Evolutionary conservation across 1,139 yeast species (phyloP).

Genomic region (Candida neerlandica): DNA sequence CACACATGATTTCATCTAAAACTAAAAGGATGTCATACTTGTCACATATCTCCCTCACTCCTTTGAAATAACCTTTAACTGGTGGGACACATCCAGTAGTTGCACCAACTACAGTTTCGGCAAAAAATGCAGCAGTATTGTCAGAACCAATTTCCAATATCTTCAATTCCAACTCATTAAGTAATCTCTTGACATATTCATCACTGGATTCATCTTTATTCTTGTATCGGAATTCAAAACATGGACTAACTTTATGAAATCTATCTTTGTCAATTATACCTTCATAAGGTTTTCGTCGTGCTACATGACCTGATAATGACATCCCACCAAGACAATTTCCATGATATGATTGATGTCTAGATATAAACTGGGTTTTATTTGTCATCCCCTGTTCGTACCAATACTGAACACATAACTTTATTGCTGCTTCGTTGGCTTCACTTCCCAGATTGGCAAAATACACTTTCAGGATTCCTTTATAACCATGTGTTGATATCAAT

Average conservation of each 20-base stretch:
- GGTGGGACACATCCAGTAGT: slow-evolving; percentile 61
- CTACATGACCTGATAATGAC: slow-evolving; percentile 19
- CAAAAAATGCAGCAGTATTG: slow-evolving; percentile 54
- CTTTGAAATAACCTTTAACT: slow-evolving; percentile 58
- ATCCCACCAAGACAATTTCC: slow-evolving; percentile 23
- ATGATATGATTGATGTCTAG: slow-evolving; percentile 23
- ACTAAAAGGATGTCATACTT: slow-evolving; percentile 60
- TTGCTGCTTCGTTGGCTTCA: slow-evolving; percentile 24
- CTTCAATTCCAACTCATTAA: slow-evolving; percentile 21
- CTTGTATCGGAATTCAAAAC: slow-evolving; percentile 13
- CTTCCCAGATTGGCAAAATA: slow-evolving; percentile 18
- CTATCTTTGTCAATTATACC: slow-evolving; percentile 13
- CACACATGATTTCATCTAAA: slow-evolving; percentile 70
- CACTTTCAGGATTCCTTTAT: slow-evolving; percentile 13
- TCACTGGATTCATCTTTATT: slow-evolving; percentile 17
- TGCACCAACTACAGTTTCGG: slow-evolving; percentile 62
- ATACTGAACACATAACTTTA: slow-evolving; percentile 22
- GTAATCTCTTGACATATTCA: slow-evolving; percentile 16
- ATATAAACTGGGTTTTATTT: slow-evolving; percentile 18
- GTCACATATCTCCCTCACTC: slow-evolving; percentile 53
- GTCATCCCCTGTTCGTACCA: slow-evolving; percentile 21
- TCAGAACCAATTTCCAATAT: slow-evolving; percentile 20
- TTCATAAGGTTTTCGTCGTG: slow-evolving; percentile 19
- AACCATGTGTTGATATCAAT: slow-evolving; percentile 9
- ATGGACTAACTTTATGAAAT: slow-evolving; percentile 19